Conservation (phyloP, 2,329 filamentous ascomycete species). For the Phaeosphaeriaceae sp. region DNA sequence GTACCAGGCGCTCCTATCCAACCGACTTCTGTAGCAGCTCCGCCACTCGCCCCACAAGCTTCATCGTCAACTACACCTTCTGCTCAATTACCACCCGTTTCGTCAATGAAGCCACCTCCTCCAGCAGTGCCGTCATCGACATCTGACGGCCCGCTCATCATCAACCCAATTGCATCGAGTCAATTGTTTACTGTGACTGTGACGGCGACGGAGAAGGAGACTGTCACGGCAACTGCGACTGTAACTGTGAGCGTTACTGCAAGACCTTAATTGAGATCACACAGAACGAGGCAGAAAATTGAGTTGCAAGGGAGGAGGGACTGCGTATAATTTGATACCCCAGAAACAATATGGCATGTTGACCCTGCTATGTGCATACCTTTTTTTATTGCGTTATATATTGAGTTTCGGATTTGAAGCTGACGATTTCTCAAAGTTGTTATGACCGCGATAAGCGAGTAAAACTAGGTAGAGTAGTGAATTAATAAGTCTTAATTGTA, state of each 20-base stretch:
- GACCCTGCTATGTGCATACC: not conserved
- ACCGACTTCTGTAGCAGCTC: not conserved
- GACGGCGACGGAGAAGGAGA: slow-evolving; percentile 41
- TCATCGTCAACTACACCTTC: not conserved
- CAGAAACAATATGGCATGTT: slow-evolving; percentile 1
- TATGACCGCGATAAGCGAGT: too few species aligned
- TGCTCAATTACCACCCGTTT: not conserved
- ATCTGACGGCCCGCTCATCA: slow-evolving; percentile 37
- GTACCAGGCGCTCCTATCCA: not conserved
- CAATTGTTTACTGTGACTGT: slow-evolving; percentile 45
- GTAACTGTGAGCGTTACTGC: slow-evolving; percentile 27
- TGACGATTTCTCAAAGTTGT: too few species aligned
- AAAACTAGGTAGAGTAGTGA: too few species aligned
- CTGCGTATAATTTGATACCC: slow-evolving; percentile 18
- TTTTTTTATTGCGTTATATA: not conserved
- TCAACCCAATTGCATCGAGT: slow-evolving; percentile 40
- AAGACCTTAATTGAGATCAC: not conserved
- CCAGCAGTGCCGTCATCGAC: slow-evolving; percentile 12
- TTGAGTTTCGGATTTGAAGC: not conserved
- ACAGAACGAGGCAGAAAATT: not conserved
- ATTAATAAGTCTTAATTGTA: too few species aligned
- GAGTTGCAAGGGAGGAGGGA: not conserved
- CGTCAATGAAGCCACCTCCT: not conserved
- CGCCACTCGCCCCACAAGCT: not conserved
- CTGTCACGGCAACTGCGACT: slow-evolving; percentile 33